Evolutionary conservation across 179 eudicot genomes (phyloP).

Genomic region (Corrigiola litoralis): DNA sequence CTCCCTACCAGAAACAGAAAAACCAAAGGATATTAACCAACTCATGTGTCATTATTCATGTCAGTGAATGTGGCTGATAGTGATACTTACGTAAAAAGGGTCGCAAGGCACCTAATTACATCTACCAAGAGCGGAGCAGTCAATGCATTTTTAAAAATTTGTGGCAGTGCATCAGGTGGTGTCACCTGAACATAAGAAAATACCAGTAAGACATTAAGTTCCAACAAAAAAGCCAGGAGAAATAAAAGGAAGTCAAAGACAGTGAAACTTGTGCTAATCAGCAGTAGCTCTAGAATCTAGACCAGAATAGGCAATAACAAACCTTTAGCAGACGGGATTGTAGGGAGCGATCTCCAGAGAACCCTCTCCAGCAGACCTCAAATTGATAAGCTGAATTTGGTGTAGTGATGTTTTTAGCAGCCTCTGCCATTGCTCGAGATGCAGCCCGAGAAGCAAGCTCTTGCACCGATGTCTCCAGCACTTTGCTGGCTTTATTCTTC

Average conservation of each 20-base stretch:
- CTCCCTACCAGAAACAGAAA: conserved; percentile 44
- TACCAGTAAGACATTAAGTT: neutral
- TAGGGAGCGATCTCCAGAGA: conserved; percentile 61
- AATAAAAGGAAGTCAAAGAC: too few species aligned
- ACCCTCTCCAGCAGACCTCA: conserved; percentile 77
- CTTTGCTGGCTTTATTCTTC: conserved; percentile 37
- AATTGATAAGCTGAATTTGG: conserved; percentile 91
- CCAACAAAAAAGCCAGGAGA: neutral
- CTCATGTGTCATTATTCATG: neutral
- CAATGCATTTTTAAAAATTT: conserved; percentile 77
- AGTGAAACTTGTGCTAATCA: too few species aligned
- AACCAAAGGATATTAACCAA: conserved; percentile 4
- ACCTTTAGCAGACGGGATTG: conserved; percentile 78
- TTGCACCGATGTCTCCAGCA: conserved; percentile 55
- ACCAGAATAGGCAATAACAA: neutral
- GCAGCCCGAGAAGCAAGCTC: conserved; percentile 95
- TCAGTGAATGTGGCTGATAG: neutral
- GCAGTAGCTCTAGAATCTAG: neutral
- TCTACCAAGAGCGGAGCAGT: conserved; percentile 75
- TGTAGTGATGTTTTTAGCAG: conserved; percentile 66
- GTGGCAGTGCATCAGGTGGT: conserved; percentile 65
- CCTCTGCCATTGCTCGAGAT: conserved; percentile 68
- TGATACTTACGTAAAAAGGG: conserved; percentile 56
- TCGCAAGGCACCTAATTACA: conserved; percentile 61
- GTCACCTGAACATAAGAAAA: conserved; percentile 50